Percentiles rank a stretch among this genome's conserved stretches.
Evolutionary conservation across 352 stramenopile genomes (phyloP).

Genomic region (Phytophthora boehmeriae): DNA sequence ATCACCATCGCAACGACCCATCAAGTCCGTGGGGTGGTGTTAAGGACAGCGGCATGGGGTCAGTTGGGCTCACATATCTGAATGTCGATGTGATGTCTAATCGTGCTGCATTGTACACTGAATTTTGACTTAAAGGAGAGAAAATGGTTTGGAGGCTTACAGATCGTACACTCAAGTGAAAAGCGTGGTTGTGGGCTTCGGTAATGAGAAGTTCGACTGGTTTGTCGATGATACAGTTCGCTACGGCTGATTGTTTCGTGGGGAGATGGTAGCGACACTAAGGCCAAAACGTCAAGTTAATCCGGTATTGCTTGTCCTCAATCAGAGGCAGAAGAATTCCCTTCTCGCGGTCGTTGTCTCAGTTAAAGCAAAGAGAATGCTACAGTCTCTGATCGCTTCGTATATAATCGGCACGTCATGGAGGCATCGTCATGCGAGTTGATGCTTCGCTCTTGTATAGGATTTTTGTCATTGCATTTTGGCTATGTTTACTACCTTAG

Average conservation of each 20-base stretch:
- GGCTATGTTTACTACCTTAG: constrained; percentile 1
- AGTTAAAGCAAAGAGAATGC: constrained; percentile 18
- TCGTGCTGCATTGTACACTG: not conserved
- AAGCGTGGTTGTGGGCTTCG: constrained; percentile 68
- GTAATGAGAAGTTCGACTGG: constrained; percentile 77
- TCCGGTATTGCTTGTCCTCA: no score
- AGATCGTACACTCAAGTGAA: constrained; percentile 83
- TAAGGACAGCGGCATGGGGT: constrained; percentile 75
- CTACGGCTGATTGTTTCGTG: constrained; percentile 43
- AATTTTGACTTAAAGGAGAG: constrained; percentile 49
- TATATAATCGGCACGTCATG: constrained; percentile 23
- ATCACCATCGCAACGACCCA: constrained; percentile 65
- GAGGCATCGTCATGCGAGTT: constrained; percentile 21
- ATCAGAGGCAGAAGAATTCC: constrained; percentile 18
- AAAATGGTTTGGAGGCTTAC: constrained; percentile 83
- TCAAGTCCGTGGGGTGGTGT: constrained; percentile 74
- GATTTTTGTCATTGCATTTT: constrained; percentile 3
- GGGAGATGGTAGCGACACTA: constrained; percentile 38
- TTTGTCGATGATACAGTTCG: constrained; percentile 65
- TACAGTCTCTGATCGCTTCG: constrained; percentile 34
- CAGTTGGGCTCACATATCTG: not conserved
- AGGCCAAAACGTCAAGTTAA: constrained; percentile 8
- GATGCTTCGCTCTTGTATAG: constrained; percentile 20
- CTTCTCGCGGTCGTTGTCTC: constrained; percentile 26
- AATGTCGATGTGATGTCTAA: not conserved